Base-by-base conservation (phyloP, 2,329 filamentous ascomycete species). In the Ophiostoma piceae region DNA sequence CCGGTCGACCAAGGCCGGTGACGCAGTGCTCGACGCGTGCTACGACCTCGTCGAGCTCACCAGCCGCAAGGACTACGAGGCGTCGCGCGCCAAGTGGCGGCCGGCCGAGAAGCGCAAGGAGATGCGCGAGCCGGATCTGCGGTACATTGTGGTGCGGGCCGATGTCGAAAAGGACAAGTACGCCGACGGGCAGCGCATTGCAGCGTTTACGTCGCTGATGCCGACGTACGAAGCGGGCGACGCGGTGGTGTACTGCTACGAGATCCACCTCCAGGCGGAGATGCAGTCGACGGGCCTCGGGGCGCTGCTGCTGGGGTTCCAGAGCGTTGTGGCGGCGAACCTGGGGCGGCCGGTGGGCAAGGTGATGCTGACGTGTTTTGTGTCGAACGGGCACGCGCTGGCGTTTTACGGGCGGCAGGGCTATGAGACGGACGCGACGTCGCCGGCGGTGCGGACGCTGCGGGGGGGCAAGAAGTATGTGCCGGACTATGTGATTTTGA, bases 191-290 rank as follows among this genome's bases (percentile, higher is more conserved):
- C 74, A 74, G 3, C 67, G 64, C 47, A 73, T 89, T 9, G 76
- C 78, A 22, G 87, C 82, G 4, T 90, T 91, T 74, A 82, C 84
- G 1, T 90, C 88, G n/a, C 81, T 91, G 75, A 89, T 91, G 88
- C 84, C 90, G n/a, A 90, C 88, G 1, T 85, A 85, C 74, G 90
- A 92, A 75, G 86, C 88, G 72, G 83, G 83, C 1, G 79, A 86
- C 71, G 82, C 87, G 0, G 90, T 93, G 1, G 76, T 92, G 26
- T 94, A 93, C 77, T 89, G 91, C 77, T 94, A 93, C 77, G 91
- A 94, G 79, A 87, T 94, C 47, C 91, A 94, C 75, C 83, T 94
- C 2, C 78, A 81, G 51, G 79, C 82, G 1, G 78, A 81, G 1
- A 76, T 90, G 4, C 84, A 35, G 16, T 66, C 86, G n/a, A 84